Evolutionary conservation across 176 grass and related monocot genomes (phyloP), one percentile per base, ranked within the genome.

Genomic region (Echinochloa phyllopogon): DNA sequence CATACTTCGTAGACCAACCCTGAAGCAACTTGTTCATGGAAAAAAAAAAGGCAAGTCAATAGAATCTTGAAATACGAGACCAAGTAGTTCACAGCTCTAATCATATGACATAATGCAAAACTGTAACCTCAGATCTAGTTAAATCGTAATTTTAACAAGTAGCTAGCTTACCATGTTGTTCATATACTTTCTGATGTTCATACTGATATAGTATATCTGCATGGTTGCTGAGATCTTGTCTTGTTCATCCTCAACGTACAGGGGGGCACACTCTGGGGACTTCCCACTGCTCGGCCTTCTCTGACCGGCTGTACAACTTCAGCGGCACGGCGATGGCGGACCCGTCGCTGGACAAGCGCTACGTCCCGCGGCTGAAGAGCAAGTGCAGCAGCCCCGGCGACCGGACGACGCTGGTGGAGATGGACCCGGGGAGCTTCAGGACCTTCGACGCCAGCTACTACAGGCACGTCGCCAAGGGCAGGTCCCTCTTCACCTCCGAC

Each of bases 381-480:
- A 92, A 81, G 72, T 97, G 92, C 82, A 33, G 33, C 70, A 70
- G 53, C 23, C 88, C 81, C 12, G 75, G 65, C 29, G 90, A 97
- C 64, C 61, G 40, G 20, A 81, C 60, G 77, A 88, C 86, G 33
- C 86, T 92, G 76, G 90, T 92, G 80, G 95, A 97, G 86, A 94
- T 97, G 51, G 95, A 94, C 85, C 92, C 95, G 0, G 95, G 95
- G 13, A 97, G 95, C 88, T 94, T 91, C 88, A 3, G 76, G 63
- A 94, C 92, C 5, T 97, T 97, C 76, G 92, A 97, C 81, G 80
- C 83, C 3, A 77, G 92, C 76, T 97, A 91, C 90, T 97, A 91
- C 92, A 69, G 78, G 78, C 65, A 61, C 48, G 39, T 97, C 8
- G 80, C 88, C 25, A 94, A 51, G 77, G 84, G 90, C 37, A 85